Percentiles rank a stretch among this genome's conserved stretches.
Conservation (phyloP, 768 basidiomycete genomes). For the Nidula microcarpa region DNA sequence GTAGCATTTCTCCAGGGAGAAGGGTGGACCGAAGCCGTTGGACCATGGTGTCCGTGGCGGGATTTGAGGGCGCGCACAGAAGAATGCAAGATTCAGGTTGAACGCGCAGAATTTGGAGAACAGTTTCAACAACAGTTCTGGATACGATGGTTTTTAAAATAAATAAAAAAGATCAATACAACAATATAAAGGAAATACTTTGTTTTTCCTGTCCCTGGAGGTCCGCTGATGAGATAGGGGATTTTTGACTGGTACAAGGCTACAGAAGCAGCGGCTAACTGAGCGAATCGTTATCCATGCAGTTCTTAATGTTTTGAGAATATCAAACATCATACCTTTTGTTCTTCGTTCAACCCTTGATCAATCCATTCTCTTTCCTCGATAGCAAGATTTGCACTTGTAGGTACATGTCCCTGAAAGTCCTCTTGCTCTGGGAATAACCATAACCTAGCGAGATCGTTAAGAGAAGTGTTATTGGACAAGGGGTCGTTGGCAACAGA, state of each 20-base stretch:
- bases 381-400: slow-evolving; percentile 15
- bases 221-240: slow-evolving; percentile 46
- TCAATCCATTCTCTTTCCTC: slow-evolving; percentile 36
- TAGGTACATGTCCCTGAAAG: slow-evolving; percentile 12
- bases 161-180: background rate
- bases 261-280: slow-evolving; percentile 42
- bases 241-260: slow-evolving; percentile 40
- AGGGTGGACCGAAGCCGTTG: slow-evolving; percentile 33
- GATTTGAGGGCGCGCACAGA: slow-evolving; percentile 48
- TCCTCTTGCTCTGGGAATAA: slow-evolving; percentile 39
- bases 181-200: slow-evolving; percentile 19
- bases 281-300: background rate
- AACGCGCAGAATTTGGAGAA: slow-evolving; percentile 44
- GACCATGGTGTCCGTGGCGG: slow-evolving; percentile 47
- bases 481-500: slow-evolving; percentile 22
- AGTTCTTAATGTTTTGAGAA: too few relatives aligned
- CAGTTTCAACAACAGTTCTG: slow-evolving; percentile 47
- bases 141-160: background rate
- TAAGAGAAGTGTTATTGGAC: slow-evolving; percentile 6
- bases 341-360: slow-evolving; percentile 42
- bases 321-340: slow-evolving; percentile 25
- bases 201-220: slow-evolving; percentile 54
- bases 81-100: slow-evolving; percentile 45
- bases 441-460: slow-evolving; percentile 37
- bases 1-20: slow-evolving; percentile 38